These are phyloP conservation scores for Paramecium bursaria DNA, from an alignment of 73 alveolate genomes.

Conservation along the genomic window DNA sequence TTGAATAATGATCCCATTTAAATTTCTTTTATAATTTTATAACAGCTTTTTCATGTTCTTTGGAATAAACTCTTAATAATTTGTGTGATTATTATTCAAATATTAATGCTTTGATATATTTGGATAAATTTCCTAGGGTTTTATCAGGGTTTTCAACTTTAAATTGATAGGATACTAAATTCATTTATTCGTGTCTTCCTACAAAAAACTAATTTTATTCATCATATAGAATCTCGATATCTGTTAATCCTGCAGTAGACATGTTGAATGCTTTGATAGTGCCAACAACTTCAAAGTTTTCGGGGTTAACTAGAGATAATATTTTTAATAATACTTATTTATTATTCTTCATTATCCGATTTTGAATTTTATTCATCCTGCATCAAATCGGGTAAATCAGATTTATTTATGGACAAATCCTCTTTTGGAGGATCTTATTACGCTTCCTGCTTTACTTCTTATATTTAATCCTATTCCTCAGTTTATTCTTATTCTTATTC, in stretches of 20 bases:
- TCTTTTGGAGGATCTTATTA: background rate
- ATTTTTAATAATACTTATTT: background rate
- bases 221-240: background rate
- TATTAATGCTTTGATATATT: constrained; percentile 24
- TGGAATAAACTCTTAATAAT: constrained; percentile 6
- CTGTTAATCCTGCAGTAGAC: background rate
- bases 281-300: constrained; percentile 1
- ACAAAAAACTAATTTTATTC: background rate
- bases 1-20: constrained; percentile 27
- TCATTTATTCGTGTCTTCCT: background rate
- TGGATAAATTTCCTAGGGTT: background rate
- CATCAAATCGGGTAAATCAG: constrained; percentile 31
- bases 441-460: background rate
- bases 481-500: background rate
- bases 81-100: background rate
- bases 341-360: background rate
- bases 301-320: constrained; percentile 3
- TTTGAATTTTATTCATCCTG: background rate
- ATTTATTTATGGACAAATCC: too few relatives aligned
- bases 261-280: background rate
- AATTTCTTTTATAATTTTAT: constrained; percentile 6
- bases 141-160: constrained; percentile 37
- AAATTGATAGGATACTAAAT: background rate
- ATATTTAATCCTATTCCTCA: background rate
- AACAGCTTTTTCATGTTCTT: constrained; percentile 43